Base-by-base conservation (phyloP, 2,329 filamentous ascomycete genomes). In the Cercospora nicotianae region DNA sequence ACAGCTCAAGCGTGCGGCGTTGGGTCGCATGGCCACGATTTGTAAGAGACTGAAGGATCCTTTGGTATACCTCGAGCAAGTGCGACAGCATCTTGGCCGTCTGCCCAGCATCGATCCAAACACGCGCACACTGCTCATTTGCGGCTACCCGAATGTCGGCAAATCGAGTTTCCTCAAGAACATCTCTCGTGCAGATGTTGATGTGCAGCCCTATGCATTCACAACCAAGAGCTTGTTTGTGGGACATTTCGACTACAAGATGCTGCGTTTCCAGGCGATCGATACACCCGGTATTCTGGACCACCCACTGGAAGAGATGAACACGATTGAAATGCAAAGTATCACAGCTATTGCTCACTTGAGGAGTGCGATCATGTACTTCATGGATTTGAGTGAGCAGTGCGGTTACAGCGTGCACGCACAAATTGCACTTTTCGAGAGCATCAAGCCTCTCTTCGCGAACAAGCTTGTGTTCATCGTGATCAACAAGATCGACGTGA, bases 271-370 rank as follows among this genome's bases (percentile, higher is more conserved):
- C 83, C 91, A 94, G 83, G 94, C 93, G 30, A 97, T 99, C 75
- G 95, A 99, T 82, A 99, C 95, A 10, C 94, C 94, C n/a, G 95
- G 95, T 85, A 97, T 99, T 74, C 84, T 99, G 69, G 95, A 99
- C 76, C 95, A 99, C 80, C 94, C 94, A 39, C 88, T 99, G 8
- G 95, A 98, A 82, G 95, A 98, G 83, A 99, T 98, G 95, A 97
- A 97, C 83, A 98, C 95, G 3, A 99, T 99, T 78, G 95, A 99
- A 82, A 98, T 98, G 93, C 95, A 98, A 85, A 91, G 91, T 70
- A 97, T 99, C 74, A 98, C 94, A 18, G 95, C 96, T 10, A 97
- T 99, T 83, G 95, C 95, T 62, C 96, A 99, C 84, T 85, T 99
- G 78, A 89, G 94, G 75, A 96, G 94, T 51, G 94, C 94, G 66